phyloP scores from a whole-genome alignment of 352 stramenopile genomes.

The Pythium coloratum region DNA sequence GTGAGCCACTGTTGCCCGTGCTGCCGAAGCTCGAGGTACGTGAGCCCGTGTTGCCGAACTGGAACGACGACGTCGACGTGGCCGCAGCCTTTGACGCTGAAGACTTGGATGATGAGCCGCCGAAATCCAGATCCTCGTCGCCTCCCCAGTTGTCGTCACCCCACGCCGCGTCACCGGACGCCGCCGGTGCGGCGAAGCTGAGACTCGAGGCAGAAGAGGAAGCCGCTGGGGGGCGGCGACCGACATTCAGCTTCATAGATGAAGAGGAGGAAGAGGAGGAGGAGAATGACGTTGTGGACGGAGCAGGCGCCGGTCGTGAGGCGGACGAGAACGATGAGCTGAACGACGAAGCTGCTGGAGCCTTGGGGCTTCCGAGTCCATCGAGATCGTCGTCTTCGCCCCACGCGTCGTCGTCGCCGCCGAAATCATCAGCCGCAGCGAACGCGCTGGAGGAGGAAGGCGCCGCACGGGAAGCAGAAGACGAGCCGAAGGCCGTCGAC shows the following conservation, averaged over 20 bases:
- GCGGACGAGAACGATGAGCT: conserved; percentile 34
- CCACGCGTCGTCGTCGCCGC: conserved; percentile 60
- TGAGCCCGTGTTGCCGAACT: conserved; percentile 8
- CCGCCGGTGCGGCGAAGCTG: conserved; percentile 20
- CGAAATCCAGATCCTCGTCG: conserved; percentile 32
- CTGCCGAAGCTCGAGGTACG: conserved; percentile 23
- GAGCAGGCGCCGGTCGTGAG: not conserved
- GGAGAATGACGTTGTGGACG: not conserved
- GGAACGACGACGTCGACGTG: conserved; percentile 10
- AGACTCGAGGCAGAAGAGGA: conserved; percentile 24
- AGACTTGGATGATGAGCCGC: not conserved
- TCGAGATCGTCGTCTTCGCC: conserved; percentile 65
- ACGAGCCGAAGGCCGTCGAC: conserved; percentile 5
- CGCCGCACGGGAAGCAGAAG: conserved; percentile 3
- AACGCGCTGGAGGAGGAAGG: conserved; percentile 35
- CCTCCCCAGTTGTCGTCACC: conserved; percentile 70
- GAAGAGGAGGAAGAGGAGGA: conserved; percentile 40
- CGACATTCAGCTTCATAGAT: conserved; percentile 57
- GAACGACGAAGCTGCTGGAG: conserved; percentile 25
- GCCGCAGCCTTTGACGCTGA: conserved; percentile 1
- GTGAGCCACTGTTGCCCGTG: conserved; percentile 1
- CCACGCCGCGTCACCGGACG: conserved; percentile 41
- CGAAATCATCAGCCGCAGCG: conserved; percentile 42
- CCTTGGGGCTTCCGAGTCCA: conserved; percentile 42
- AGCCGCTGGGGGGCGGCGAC: conserved; percentile 19